Conservation (phyloP, 768 basidiomycete species). For the Mrakia hoshinonis region DNA sequence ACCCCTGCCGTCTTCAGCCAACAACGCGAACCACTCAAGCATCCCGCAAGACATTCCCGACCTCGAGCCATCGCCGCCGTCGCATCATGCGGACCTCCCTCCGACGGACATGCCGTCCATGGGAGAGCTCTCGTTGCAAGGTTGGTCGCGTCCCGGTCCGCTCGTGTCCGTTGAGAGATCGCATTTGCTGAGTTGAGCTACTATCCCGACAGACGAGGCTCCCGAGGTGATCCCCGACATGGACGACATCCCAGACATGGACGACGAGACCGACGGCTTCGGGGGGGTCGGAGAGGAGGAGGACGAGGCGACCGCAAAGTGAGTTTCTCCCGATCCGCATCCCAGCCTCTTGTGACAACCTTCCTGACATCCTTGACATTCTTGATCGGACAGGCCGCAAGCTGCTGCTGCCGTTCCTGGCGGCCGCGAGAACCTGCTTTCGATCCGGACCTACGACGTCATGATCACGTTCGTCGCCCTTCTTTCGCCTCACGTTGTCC, state of each 20-base stretch:
- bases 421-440: constrained; percentile 63
- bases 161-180: background rate
- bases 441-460: constrained; percentile 97
- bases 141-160: background rate
- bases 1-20: background rate
- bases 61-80: constrained; percentile 45
- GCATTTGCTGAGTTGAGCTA: background rate
- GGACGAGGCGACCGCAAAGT: constrained; percentile 61
- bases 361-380: background rate
- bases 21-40: background rate
- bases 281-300: constrained; percentile 60
- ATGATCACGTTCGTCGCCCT: constrained; percentile 61
- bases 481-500: background rate
- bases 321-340: background rate
- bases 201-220: background rate
- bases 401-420: background rate
- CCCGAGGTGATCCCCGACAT: constrained; percentile 68
- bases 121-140: constrained; percentile 13
- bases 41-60: constrained; percentile 64
- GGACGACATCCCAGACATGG: constrained; percentile 98
- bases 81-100: constrained; percentile 29
- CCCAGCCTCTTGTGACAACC: no score
- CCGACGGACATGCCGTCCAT: constrained; percentile 22
- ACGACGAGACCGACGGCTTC: constrained; percentile 53
- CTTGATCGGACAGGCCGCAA: background rate